Percentiles rank a stretch among this genome's conserved stretches.
phyloP scores from a whole-genome alignment of 2,329 filamentous ascomycete genomes.

The Microcera coccophila region DNA sequence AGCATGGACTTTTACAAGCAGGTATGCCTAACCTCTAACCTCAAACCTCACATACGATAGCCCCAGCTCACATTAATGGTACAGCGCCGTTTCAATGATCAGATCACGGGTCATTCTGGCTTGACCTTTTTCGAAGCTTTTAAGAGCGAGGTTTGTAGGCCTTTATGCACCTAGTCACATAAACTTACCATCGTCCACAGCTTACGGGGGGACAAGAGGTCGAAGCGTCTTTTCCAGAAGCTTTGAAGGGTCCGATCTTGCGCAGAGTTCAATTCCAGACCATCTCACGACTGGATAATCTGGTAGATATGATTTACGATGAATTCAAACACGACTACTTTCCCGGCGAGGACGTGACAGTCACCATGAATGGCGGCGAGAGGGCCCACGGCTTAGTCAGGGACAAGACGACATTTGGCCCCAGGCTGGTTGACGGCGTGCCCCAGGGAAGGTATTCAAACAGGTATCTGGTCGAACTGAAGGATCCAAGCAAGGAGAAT shows the following conservation, averaged over 20 bases:
- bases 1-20: slow-evolving; percentile 94
- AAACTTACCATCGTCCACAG: slow-evolving; percentile 41
- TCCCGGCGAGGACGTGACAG: slow-evolving; percentile 78
- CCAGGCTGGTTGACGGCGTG: slow-evolving; percentile 59
- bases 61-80: slow-evolving; percentile 17
- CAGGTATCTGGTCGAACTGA: slow-evolving; percentile 74
- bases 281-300: slow-evolving; percentile 81
- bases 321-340: slow-evolving; percentile 90
- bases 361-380: slow-evolving; percentile 65
- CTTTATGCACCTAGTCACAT: neutral
- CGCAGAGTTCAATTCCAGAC: slow-evolving; percentile 89
- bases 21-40: slow-evolving; percentile 45
- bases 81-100: slow-evolving; percentile 86
- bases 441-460: slow-evolving; percentile 67
- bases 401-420: slow-evolving; percentile 77
- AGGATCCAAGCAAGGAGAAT: slow-evolving; percentile 61
- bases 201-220: slow-evolving; percentile 80
- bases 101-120: slow-evolving; percentile 89
- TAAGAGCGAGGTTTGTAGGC: slow-evolving; percentile 73
- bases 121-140: slow-evolving; percentile 90
- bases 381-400: slow-evolving; percentile 70
- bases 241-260: slow-evolving; percentile 84
- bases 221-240: slow-evolving; percentile 86
- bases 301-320: slow-evolving; percentile 64
- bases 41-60: slow-evolving; percentile 2